Percentiles rank a stretch among this genome's conserved stretches.
Evolutionary conservation across 1,139 yeast genomes (phyloP).

Genomic region (Candida buenavistaensis): DNA sequence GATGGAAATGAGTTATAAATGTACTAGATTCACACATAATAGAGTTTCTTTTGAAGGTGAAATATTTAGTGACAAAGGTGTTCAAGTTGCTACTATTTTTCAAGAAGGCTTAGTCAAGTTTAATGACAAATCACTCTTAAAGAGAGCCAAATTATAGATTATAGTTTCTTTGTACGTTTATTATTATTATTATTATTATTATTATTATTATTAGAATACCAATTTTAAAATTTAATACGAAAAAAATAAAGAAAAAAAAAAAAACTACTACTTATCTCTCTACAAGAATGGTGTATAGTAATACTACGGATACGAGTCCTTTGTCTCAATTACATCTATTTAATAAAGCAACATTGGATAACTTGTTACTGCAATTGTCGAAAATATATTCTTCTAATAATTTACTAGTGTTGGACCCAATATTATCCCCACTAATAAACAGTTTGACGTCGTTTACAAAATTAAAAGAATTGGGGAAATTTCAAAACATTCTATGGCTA

Average conservation of each 20-base stretch:
- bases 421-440: conserved; percentile 57
- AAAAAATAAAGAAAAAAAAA: background rate
- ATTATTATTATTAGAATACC: background rate
- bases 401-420: conserved; percentile 56
- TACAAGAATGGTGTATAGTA: conserved; percentile 3
- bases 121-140: conserved; percentile 11
- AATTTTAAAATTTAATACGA: too few species aligned
- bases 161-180: background rate
- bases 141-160: conserved; percentile 18
- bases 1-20: conserved; percentile 51
- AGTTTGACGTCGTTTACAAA: conserved; percentile 59
- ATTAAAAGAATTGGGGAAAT: conserved; percentile 56
- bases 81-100: conserved; percentile 59
- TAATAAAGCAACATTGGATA: conserved; percentile 22
- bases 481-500: conserved; percentile 64
- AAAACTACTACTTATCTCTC: background rate
- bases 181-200: background rate
- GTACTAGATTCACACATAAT: conserved; percentile 53
- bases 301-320: conserved; percentile 4
- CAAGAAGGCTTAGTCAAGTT: conserved; percentile 62
- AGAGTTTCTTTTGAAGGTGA: conserved; percentile 63
- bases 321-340: conserved; percentile 11
- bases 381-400: conserved; percentile 33
- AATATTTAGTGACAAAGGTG: conserved; percentile 51
- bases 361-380: conserved; percentile 25